Evolutionary conservation across 169 alveolate genomes (phyloP).

Genomic region (Amoebophrya sp.): DNA sequence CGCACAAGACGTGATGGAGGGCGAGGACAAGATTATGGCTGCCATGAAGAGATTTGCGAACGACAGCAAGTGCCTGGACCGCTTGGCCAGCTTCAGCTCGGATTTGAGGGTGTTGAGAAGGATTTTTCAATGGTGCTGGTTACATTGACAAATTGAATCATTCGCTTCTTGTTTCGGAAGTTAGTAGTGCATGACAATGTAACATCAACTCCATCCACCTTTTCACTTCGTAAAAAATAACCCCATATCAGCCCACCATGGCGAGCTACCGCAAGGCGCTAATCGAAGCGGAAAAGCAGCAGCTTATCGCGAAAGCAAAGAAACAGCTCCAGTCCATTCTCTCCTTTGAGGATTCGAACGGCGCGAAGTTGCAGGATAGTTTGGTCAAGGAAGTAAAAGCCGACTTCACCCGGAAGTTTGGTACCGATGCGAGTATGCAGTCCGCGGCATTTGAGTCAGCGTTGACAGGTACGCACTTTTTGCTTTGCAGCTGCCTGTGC

Average conservation of each 20-base stretch:
- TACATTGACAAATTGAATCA: too few relatives aligned
- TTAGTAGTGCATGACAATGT: too few relatives aligned
- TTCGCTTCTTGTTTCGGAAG: too few relatives aligned
- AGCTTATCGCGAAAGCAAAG: neutral
- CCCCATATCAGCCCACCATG: constrained; percentile 14
- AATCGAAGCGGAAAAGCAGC: constrained; percentile 15
- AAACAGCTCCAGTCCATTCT: neutral
- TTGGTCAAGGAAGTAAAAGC: neutral
- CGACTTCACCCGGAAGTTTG: neutral
- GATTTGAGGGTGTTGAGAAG: constrained; percentile 17
- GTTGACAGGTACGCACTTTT: neutral
- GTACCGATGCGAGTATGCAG: neutral
- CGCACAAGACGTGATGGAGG: constrained; percentile 32
- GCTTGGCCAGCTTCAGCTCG: neutral
- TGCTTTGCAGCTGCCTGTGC: too few relatives aligned
- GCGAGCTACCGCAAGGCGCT: constrained; percentile 32
- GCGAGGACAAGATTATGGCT: constrained; percentile 33
- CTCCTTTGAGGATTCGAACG: neutral
- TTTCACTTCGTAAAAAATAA: too few relatives aligned
- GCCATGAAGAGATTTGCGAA: constrained; percentile 31
- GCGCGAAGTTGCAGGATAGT: neutral
- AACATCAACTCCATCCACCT: too few relatives aligned
- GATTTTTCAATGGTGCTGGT: too few relatives aligned
- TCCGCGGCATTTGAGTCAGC: neutral
- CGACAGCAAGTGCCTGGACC: constrained; percentile 1